Percentiles rank a stretch among this genome's conserved stretches.
Evolutionary conservation across 768 basidiomycete genomes (phyloP).

Genomic region (Boletus barrowsii): DNA sequence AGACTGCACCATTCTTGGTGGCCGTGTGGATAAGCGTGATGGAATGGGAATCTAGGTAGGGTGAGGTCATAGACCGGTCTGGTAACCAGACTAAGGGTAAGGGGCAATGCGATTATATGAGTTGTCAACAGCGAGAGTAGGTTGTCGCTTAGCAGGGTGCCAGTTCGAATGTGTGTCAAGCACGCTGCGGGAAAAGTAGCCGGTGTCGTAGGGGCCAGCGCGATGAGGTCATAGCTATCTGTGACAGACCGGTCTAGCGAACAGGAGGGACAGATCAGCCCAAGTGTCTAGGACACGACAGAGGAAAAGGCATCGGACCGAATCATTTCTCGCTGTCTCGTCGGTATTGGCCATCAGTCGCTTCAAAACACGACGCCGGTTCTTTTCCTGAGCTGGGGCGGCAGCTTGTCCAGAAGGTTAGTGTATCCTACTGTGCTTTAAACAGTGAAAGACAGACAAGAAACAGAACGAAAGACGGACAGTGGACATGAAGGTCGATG

Average conservation of each 20-base stretch:
- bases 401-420: constrained; percentile 57
- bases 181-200: constrained; percentile 76
- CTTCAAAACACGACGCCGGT: constrained; percentile 65
- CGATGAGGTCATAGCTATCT: constrained; percentile 71
- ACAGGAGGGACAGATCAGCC: not conserved
- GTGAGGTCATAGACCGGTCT: too few species aligned
- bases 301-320: constrained; percentile 55
- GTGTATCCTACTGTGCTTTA: constrained; percentile 74
- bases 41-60: constrained; percentile 71
- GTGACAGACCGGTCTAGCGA: constrained; percentile 64
- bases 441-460: constrained; percentile 1
- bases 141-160: too few species aligned
- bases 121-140: constrained; percentile 71
- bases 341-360: constrained; percentile 78
- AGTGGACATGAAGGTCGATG: constrained; percentile 68
- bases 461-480: constrained; percentile 40
- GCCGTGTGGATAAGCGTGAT: constrained; percentile 78
- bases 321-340: constrained; percentile 83
- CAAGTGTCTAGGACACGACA: too few species aligned
- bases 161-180: constrained; percentile 72
- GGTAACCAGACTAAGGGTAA: too few species aligned
- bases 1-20: constrained; percentile 76
- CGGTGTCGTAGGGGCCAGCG: constrained; percentile 70
- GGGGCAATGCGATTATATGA: constrained; percentile 81
- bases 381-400: constrained; percentile 59